Conservation (phyloP, 176 grass and related monocot species). For the Eremochloa ophiuroides region DNA sequence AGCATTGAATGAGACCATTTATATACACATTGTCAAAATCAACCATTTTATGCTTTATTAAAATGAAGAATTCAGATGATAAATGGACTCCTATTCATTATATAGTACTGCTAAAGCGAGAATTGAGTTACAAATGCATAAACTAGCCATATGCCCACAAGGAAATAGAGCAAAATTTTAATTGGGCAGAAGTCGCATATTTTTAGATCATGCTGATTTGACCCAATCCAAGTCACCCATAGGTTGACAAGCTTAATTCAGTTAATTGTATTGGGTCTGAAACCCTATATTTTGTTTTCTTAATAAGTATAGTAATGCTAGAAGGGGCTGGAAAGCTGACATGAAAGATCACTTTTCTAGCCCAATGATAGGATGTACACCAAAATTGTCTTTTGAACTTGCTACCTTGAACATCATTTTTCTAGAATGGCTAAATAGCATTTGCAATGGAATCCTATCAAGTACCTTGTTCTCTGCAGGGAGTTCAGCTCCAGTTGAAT, state of each 20-base stretch:
- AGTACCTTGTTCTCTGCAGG: constrained; percentile 75
- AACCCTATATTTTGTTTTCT: background rate
- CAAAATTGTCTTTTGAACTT: background rate
- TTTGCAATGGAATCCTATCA: background rate
- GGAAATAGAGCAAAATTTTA: background rate
- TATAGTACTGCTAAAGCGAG: background rate
- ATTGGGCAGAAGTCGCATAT: background rate
- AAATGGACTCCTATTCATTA: background rate
- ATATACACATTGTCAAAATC: background rate
- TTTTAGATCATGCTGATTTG: background rate
- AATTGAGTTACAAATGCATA: background rate
- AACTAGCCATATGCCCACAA: background rate
- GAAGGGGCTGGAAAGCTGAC: background rate
- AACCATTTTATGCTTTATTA: constrained; percentile 8
- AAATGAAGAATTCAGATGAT: background rate
- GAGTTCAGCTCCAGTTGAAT: constrained; percentile 72
- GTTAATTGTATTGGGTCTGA: background rate
- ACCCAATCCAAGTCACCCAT: background rate
- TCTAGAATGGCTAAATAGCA: background rate
- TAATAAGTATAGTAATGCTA: background rate
- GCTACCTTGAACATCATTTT: background rate
- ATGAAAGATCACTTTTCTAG: background rate
- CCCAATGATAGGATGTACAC: background rate
- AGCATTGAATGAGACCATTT: background rate
- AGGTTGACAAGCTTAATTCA: background rate